Evolutionary conservation across 345 rosid genomes (phyloP).

Genomic region (Abelmoschus esculentus): DNA sequence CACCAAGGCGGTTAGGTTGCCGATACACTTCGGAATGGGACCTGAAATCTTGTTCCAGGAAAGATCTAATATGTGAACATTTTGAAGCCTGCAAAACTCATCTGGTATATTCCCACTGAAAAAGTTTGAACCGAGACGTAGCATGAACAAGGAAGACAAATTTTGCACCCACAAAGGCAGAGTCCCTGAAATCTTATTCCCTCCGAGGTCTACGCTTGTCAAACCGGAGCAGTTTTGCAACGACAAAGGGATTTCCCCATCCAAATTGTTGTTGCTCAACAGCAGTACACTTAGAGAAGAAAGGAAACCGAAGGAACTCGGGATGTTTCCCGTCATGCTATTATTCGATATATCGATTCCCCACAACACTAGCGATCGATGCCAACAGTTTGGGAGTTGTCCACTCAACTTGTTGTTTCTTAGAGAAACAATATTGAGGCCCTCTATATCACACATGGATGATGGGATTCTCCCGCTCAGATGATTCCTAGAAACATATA

Average conservation of each 20-base stretch:
- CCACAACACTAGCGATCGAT: slow-evolving; percentile 27
- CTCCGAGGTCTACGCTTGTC: slow-evolving; percentile 43
- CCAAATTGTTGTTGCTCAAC: slow-evolving; percentile 36
- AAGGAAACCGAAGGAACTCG: slow-evolving; percentile 34
- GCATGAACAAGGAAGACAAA: slow-evolving; percentile 29
- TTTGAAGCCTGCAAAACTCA: slow-evolving; percentile 24
- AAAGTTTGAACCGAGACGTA: slow-evolving; percentile 31
- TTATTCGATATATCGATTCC: slow-evolving; percentile 44
- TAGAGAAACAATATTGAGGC: slow-evolving; percentile 34
- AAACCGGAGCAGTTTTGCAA: slow-evolving; percentile 42
- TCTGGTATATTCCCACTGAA: slow-evolving; percentile 30
- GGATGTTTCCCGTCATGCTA: slow-evolving; percentile 35
- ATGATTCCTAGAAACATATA: slow-evolving; percentile 34
- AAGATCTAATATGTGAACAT: slow-evolving; percentile 42
- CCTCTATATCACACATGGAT: slow-evolving; percentile 33
- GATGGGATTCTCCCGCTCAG: slow-evolving; percentile 31
- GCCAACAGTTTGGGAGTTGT: slow-evolving; percentile 39
- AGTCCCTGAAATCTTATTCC: slow-evolving; percentile 34
- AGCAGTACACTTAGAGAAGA: slow-evolving; percentile 33
- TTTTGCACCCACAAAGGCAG: slow-evolving; percentile 34
- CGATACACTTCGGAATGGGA: slow-evolving; percentile 32
- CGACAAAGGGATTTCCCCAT: slow-evolving; percentile 39
- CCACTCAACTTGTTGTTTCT: slow-evolving; percentile 33
- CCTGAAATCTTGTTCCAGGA: slow-evolving; percentile 41
- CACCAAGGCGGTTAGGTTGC: slow-evolving; percentile 34